Evolutionary conservation across 192 early-diverging fungal genomes (phyloP), one percentile per base, ranked within the genome.

Genomic region (Mortierella antarctica): DNA sequence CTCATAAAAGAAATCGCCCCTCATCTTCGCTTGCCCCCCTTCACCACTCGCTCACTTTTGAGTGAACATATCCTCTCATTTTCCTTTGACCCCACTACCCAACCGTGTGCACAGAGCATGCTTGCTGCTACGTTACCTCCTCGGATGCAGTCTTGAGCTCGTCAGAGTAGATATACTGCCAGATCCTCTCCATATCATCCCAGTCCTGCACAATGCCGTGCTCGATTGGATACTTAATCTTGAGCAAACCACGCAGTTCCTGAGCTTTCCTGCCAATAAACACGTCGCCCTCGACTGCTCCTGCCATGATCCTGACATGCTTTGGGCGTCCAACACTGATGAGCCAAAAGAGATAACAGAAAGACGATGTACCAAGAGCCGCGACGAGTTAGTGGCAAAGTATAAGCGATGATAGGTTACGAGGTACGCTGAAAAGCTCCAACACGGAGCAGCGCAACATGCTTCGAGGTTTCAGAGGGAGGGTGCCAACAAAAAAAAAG

Each of bases 181-280:
- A 99, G 62, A 99, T 97, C 65, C 90, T 87, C 84, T 99, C 98
- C 97, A 99, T 98, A 82, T 99, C 98, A 60, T 93, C 93, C 98
- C 98, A 99, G 86, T 98, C 94, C 31, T 92, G 95, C 18, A 99
- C 95, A 68, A 99, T 90, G 21, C 98, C 98, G 73, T 99, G 97
- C 84, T 98, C 94, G 82, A 99, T 92, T 41, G 98, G 98, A 66
- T 99, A 98, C 83, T 89, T 93, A 78, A 99, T 93, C 68, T 91
- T 91, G 54, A 99, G 86, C 46, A 99, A 84, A n/a, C 98, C 98
- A 18, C 98, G 90, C 23, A 97, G 85, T 72, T 98, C 98, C 83
- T 99, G 97, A 17, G 97, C 97, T 81, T 94, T 96, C 65, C 88
- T 87, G 18, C 98, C 98, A 80, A 99, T 97, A 79, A 98, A 99